A percentile compares a stretch with the other conserved stretches of the same genome.
These are phyloP conservation scores for Suhomyces wounanorum DNA, from an alignment of 1,139 yeast species.

Conservation along the genomic window DNA sequence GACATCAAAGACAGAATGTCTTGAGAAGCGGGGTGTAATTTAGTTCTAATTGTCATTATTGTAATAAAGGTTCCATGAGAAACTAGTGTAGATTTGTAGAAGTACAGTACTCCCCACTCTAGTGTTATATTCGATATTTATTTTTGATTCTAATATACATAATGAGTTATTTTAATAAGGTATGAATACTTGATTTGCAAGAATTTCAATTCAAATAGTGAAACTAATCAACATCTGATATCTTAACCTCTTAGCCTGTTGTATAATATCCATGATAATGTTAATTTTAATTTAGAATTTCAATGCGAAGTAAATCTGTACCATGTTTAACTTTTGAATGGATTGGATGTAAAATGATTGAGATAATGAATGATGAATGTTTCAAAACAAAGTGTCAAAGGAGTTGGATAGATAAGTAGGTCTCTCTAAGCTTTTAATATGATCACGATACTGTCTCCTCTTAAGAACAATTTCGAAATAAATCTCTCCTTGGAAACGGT, in stretches of 20 bases:
- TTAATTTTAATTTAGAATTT: too few species aligned
- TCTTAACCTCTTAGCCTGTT: too few species aligned
- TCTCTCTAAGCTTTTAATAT: constrained; percentile 55
- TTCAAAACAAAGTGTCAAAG: too few species aligned
- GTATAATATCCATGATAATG: too few species aligned
- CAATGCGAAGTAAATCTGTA: too few species aligned
- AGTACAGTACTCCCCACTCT: neutral
- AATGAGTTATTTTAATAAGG: neutral
- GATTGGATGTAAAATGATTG: neutral
- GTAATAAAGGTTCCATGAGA: constrained; percentile 1
- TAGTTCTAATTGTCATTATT: constrained; percentile 14
- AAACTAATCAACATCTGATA: too few species aligned
- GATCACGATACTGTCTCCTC: constrained; percentile 95
- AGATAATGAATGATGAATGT: too few species aligned
- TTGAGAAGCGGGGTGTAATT: constrained; percentile 72
- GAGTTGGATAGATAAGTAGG: too few species aligned
- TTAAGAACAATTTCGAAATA: constrained; percentile 81
- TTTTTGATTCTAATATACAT: neutral
- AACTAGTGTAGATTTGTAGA: neutral
- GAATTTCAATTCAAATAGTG: neutral
- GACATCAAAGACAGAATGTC: constrained; percentile 86
- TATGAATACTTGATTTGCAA: neutral
- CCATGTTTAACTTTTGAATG: neutral
- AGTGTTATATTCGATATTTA: too few species aligned
- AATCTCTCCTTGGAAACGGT: constrained; percentile 79